Evolutionary conservation across 2,329 filamentous ascomycete species (phyloP), one percentile per base, ranked within the genome.

Genomic region (Cadophora sp.): DNA sequence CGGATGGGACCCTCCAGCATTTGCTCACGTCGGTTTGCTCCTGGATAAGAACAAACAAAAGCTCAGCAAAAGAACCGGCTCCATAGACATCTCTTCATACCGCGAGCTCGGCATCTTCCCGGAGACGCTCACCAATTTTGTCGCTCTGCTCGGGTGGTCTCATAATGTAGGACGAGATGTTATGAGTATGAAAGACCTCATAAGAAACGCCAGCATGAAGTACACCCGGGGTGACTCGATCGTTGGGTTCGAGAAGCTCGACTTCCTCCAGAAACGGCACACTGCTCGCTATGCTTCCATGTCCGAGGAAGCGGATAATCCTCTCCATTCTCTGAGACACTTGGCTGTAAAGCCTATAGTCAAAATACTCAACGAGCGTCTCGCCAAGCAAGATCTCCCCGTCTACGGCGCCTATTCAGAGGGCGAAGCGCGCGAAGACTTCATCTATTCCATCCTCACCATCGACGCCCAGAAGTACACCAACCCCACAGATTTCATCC

Each of bases 191-290:
- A 77, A 89, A 0, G 87, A 93, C 11, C 86, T 99, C 64, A 85
- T 93, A 55, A 78, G 89, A 22, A 88, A 89, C 68, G 91, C 97
- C 77, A 89, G 90, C 56, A 85, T 97, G 72, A 94, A 93, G 76
- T 97, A 97, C 80, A 98, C 94, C 3, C 92, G 91, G 74, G 95
- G 95, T 11, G 94, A 97, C 78, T 93, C 94, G 7, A 91, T 91
- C 16, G 92, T 97, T 22, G 89, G 91, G 24, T 86, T 90, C 62
- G 88, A 89, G 60, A 99, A 98, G 77, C 85, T 98, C 19, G 86
- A 88, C 74, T 93, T 90, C 78, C 86, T 98, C 60, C 93, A 97
- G 76, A 88, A 87, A 73, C 85, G 87, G 58, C 92, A 95, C 58
- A 76, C 77, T 37, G 65, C 64, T 26, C 73, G 74, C 22, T 77